These are phyloP conservation scores for Zalerion maritima DNA, from an alignment of 495 filamentous ascomycete genomes.

Conservation along the genomic window DNA sequence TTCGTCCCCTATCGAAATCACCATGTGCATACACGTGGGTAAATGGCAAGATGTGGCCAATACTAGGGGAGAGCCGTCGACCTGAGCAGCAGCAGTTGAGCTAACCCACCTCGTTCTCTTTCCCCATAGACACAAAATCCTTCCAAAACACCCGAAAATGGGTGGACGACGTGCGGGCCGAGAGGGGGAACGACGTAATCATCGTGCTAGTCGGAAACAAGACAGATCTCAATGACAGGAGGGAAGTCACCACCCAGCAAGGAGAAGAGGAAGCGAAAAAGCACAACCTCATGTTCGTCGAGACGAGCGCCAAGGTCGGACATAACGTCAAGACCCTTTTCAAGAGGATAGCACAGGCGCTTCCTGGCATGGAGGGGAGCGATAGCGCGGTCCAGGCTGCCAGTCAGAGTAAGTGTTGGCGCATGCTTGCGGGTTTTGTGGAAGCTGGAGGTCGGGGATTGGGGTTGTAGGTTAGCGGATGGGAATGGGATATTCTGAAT, in stretches of 20 bases:
- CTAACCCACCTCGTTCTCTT: too few species aligned
- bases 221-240: constrained; percentile 94
- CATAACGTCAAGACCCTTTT: constrained; percentile 97
- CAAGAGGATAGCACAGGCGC: constrained; percentile 89
- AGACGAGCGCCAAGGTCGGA: constrained; percentile 94
- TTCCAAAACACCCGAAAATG: constrained; percentile 98
- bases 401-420: constrained; percentile 47
- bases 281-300: constrained; percentile 93
- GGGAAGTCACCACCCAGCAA: constrained; percentile 85
- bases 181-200: constrained; percentile 95
- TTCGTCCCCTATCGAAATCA: too few species aligned
- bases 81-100: too few species aligned
- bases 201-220: constrained; percentile 98
- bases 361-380: constrained; percentile 92
- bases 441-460: too few species aligned
- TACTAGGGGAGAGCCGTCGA: too few species aligned
- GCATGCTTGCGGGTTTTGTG: too few species aligned
- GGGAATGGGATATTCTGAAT: too few species aligned
- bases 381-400: constrained; percentile 46
- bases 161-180: constrained; percentile 95
- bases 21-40: too few species aligned
- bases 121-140: constrained; percentile 57
- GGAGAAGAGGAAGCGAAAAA: constrained; percentile 98
- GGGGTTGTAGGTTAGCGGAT: too few species aligned
- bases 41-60: too few species aligned